Conservation (phyloP, 1,284 basidiomycete genomes). For the Heliocybe sulcata region DNA sequence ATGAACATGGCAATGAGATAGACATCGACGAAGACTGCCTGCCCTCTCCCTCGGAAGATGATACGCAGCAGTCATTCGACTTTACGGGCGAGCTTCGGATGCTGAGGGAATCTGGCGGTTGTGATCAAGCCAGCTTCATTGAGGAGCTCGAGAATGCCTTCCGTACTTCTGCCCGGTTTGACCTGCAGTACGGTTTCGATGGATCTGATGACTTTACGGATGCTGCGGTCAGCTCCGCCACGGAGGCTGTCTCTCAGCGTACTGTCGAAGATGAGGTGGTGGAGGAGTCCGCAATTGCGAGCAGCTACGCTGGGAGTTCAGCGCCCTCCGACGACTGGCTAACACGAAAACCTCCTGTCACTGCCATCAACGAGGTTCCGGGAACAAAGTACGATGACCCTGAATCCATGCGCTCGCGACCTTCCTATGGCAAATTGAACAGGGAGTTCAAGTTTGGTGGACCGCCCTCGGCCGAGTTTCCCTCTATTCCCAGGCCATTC, state of each 20-base stretch:
- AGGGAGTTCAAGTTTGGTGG: constrained; percentile 70
- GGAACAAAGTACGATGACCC: constrained; percentile 9
- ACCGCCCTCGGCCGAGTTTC: constrained; percentile 22
- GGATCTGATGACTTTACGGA: constrained; percentile 20
- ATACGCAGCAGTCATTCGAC: constrained; percentile 77
- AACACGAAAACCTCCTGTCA: not conserved
- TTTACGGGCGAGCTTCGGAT: constrained; percentile 75
- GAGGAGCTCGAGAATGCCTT: constrained; percentile 78
- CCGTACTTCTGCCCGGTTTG: constrained; percentile 61
- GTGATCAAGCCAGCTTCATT: constrained; percentile 70
- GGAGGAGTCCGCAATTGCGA: not conserved
- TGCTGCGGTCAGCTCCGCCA: constrained; percentile 34
- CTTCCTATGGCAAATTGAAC: constrained; percentile 59
- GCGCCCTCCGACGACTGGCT: not conserved
- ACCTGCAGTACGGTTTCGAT: constrained; percentile 40
- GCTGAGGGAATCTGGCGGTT: constrained; percentile 62
- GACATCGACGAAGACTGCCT: constrained; percentile 36
- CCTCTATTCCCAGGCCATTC: constrained; percentile 8
- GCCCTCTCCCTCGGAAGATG: constrained; percentile 40
- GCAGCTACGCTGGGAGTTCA: not conserved
- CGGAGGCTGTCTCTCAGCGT: not conserved
- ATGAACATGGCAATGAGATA: constrained; percentile 35
- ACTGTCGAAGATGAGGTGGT: not conserved
- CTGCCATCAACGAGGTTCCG: constrained; percentile 12
- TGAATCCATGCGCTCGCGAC: constrained; percentile 33